Evolutionary conservation across 106 monocot species (phyloP), one percentile per base, ranked within the genome.

Genomic region (Dendrobium chrysotoxum): DNA sequence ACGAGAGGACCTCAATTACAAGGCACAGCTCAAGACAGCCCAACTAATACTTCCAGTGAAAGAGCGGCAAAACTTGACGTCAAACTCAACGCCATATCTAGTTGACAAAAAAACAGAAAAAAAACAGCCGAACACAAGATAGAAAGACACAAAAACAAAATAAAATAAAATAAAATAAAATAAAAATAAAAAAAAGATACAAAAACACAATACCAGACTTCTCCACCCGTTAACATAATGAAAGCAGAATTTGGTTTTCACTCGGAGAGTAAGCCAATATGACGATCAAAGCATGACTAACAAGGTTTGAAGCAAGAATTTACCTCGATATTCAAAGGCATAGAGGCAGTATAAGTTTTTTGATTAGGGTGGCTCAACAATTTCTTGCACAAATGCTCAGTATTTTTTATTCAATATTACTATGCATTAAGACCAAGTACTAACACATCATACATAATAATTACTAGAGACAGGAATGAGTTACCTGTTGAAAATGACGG

Each of bases 401-500:
- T 20, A 61, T n/a, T 61, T n/a, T 61, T 61, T n/a, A 61, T 61
- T 61, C n/a, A 61, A 61, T 23, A 61, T 23, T 61, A 61, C 20
- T 61, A 20, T 23, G 23, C 61, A 61, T n/a, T 61, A 23, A 61
- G 21, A 13, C 50, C 50, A 50, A 13, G 21, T 61, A 23, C 61
- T n/a, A 11, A 61, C 61, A 61, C 21, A 18, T 20, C 20, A 61
- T 61, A 20, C 21, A 61, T 57, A 18, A 57, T 57, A 17, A 21
- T 18, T 12, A 57, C 4, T 18, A 57, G 17, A n/a, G 11, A 21
- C 21, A 7, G 66, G n/a, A 74, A 50, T 31, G 25, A 21, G 20
- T 28, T 57, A 95, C 95, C 81, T 92, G 82, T 88, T 95, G 87
- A 95, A 95, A 30, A 90, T 82, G 23, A 87, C 53, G 30, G 92